Evolutionary conservation across 305 asterid species (phyloP).

Genomic region (Rubia tinctorum): DNA sequence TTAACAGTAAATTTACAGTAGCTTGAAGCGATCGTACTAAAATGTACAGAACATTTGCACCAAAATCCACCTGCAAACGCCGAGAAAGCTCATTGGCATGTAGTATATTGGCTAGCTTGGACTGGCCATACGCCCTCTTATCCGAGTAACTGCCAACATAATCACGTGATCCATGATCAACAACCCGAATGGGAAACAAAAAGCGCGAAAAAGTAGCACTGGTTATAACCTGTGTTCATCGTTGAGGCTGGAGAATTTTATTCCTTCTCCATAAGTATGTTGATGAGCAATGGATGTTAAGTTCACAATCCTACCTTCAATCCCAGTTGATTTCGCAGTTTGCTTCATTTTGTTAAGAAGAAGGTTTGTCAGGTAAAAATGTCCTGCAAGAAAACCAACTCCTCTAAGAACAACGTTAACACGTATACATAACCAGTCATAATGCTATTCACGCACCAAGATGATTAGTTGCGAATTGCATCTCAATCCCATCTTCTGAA

Average conservation of each 20-base stretch:
- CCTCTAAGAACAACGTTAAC: neutral
- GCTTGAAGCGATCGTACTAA: neutral
- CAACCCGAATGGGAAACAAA: neutral
- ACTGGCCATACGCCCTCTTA: slow-evolving; percentile 86
- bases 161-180: neutral
- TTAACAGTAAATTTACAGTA: neutral
- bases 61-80: slow-evolving; percentile 50
- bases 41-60: neutral
- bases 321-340: slow-evolving; percentile 36
- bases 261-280: slow-evolving; percentile 35
- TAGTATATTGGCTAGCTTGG: slow-evolving; percentile 78
- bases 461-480: slow-evolving; percentile 79
- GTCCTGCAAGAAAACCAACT: slow-evolving; percentile 27
- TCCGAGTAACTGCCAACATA: slow-evolving; percentile 55
- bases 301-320: slow-evolving; percentile 48
- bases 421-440: neutral
- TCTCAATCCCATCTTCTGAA: slow-evolving; percentile 71
- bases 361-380: slow-evolving; percentile 46
- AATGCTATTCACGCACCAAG: slow-evolving; percentile 38
- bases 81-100: slow-evolving; percentile 87
- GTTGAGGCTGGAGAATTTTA: slow-evolving; percentile 34
- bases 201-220: neutral
- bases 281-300: slow-evolving; percentile 43
- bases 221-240: slow-evolving; percentile 25
- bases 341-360: slow-evolving; percentile 44